A percentile compares a stretch with the other conserved stretches of the same genome.
phyloP scores from a whole-genome alignment of 2,329 filamentous ascomycete species.

The Nannizzia gypsea region DNA sequence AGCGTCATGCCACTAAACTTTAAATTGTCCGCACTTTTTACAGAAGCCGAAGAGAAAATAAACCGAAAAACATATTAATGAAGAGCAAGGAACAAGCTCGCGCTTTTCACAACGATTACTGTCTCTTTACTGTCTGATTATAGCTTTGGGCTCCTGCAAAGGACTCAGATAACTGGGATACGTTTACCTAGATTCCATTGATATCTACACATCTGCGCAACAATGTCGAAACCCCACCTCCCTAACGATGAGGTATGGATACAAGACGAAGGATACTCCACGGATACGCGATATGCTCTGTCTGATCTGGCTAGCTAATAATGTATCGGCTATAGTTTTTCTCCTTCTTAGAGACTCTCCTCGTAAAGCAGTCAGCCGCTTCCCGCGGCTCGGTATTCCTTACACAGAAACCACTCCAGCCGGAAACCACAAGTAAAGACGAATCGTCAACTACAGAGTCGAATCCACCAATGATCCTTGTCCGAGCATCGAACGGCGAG shows the following conservation, averaged over 20 bases:
- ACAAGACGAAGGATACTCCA: not conserved
- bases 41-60: not conserved
- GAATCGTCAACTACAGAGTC: slow-evolving; percentile 38
- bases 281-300: not conserved
- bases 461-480: slow-evolving; percentile 57
- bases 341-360: slow-evolving; percentile 28
- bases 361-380: slow-evolving; percentile 29
- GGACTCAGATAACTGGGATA: not conserved
- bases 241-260: slow-evolving; percentile 33
- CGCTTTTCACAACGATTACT: not conserved
- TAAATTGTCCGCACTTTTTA: slow-evolving; percentile 2
- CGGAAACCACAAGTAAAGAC: slow-evolving; percentile 33
- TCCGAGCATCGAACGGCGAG: slow-evolving; percentile 76
- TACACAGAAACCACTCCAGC: slow-evolving; percentile 31
- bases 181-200: not conserved
- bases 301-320: not conserved
- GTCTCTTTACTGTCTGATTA: not conserved
- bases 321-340: slow-evolving; percentile 28
- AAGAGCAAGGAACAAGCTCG: not conserved
- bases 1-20: slow-evolving; percentile 11
- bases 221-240: slow-evolving; percentile 19
- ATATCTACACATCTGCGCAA: slow-evolving; percentile 1
- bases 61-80: not conserved
- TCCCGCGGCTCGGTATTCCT: slow-evolving; percentile 35
- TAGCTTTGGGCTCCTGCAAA: not conserved